phyloP scores from a whole-genome alignment of 2,329 filamentous ascomycete species.

The Calonectria pseudoreteaudii region DNA sequence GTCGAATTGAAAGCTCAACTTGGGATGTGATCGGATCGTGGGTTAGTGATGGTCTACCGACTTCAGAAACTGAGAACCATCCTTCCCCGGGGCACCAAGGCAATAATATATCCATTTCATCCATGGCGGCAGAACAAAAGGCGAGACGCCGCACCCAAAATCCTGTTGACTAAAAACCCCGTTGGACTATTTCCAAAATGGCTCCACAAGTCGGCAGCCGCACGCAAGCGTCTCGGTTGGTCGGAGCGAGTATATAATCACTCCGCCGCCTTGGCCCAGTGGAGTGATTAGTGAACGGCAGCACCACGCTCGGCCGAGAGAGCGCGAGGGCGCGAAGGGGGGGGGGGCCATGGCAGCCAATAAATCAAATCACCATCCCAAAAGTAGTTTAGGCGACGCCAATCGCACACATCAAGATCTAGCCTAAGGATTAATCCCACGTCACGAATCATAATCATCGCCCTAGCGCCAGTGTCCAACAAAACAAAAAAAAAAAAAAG shows the following conservation, averaged over 20 bases:
- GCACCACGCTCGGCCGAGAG: not conserved
- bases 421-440: not conserved
- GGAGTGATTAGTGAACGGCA: conserved; percentile 20
- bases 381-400: not conserved
- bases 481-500: not conserved
- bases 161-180: not conserved
- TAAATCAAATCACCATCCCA: not conserved
- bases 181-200: conserved; percentile 9
- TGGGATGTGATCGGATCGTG: too few species aligned
- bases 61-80: not conserved
- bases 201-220: not conserved
- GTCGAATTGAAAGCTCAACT: too few species aligned
- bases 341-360: not conserved
- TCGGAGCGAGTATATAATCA: conserved; percentile 17
- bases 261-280: not conserved
- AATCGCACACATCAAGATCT: not conserved
- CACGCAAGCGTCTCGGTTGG: not conserved
- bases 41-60: not conserved
- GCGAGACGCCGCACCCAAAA: too few species aligned
- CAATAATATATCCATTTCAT: not conserved
- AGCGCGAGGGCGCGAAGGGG: not conserved
- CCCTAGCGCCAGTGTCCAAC: not conserved
- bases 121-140: not conserved
- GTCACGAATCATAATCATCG: conserved; percentile 3
- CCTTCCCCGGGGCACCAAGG: not conserved